These are phyloP conservation scores for Lachnellula arida DNA, from an alignment of 2,329 filamentous ascomycete genomes.

Conservation along the genomic window DNA sequence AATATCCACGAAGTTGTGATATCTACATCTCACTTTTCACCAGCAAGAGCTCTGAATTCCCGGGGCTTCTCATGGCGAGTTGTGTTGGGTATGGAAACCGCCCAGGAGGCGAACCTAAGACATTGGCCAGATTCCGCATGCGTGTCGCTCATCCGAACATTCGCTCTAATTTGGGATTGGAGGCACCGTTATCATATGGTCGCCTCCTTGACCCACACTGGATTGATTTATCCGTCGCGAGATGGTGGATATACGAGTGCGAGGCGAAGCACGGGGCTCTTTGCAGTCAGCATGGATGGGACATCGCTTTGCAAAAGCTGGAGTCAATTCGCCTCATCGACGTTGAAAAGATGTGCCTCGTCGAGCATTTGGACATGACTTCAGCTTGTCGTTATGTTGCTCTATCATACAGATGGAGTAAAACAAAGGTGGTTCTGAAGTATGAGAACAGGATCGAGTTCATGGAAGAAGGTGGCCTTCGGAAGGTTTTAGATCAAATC, in stretches of 20 bases:
- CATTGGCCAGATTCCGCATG: slow-evolving; percentile 1
- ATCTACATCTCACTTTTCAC: slow-evolving; percentile 1
- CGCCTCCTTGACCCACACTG: slow-evolving; percentile 1
- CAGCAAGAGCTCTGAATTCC: slow-evolving; percentile 2
- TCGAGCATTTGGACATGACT: neutral
- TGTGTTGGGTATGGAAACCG: slow-evolving; percentile 4
- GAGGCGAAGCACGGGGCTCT: slow-evolving; percentile 2
- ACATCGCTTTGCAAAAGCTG: neutral
- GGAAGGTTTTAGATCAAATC: slow-evolving; percentile 1
- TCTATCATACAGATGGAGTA: slow-evolving; percentile 2
- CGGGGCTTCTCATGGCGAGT: slow-evolving; percentile 2
- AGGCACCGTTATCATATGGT: slow-evolving; percentile 3
- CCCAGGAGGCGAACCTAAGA: slow-evolving; percentile 3
- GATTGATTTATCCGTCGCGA: slow-evolving; percentile 2
- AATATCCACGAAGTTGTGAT: neutral
- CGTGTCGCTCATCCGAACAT: slow-evolving; percentile 2
- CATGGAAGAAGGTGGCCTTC: slow-evolving; percentile 2
- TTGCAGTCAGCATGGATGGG: slow-evolving; percentile 2
- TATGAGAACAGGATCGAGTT: slow-evolving; percentile 3
- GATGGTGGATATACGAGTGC: slow-evolving; percentile 2
- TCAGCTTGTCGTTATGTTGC: slow-evolving; percentile 1
- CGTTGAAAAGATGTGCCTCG: slow-evolving; percentile 2
- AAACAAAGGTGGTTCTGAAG: slow-evolving; percentile 1
- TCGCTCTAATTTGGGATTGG: slow-evolving; percentile 1
- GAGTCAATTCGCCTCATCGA: slow-evolving; percentile 3